A percentile compares a stretch with the other conserved stretches of the same genome.
Evolutionary conservation across 208 protist genomes (phyloP).

Genomic region (Leishmania braziliensis): DNA sequence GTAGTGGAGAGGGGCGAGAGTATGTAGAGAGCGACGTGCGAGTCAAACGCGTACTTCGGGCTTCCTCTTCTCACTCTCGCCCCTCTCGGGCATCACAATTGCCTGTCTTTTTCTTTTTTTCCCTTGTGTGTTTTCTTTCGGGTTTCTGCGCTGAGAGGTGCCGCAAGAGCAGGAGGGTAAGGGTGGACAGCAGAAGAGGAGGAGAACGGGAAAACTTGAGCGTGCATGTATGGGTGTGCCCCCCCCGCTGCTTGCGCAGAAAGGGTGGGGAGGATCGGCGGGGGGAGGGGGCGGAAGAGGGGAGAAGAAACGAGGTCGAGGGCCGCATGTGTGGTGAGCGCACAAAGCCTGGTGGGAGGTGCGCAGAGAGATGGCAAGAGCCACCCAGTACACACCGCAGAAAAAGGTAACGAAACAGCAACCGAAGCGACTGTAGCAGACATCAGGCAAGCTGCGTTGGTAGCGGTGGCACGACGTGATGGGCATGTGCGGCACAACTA

Average conservation of each 20-base stretch:
- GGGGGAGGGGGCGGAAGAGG: not conserved
- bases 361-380: constrained; percentile 9
- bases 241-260: not conserved
- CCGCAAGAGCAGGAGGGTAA: not conserved
- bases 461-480: not conserved
- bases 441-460: not conserved
- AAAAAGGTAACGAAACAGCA: constrained; percentile 4
- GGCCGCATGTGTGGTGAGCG: not conserved
- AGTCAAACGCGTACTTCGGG: not conserved
- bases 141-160: not conserved
- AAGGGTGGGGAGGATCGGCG: not conserved
- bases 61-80: not conserved
- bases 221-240: not conserved
- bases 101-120: not conserved
- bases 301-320: not conserved
- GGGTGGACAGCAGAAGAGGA: not conserved
- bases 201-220: not conserved
- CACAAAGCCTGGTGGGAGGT: not conserved
- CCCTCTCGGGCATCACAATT: not conserved
- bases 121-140: no score
- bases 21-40: not conserved
- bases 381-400: not conserved
- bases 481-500: not conserved
- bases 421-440: not conserved
- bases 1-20: not conserved